Conservation (phyloP, 73 alveolate genomes). For the Paramecium sonneborni region DNA sequence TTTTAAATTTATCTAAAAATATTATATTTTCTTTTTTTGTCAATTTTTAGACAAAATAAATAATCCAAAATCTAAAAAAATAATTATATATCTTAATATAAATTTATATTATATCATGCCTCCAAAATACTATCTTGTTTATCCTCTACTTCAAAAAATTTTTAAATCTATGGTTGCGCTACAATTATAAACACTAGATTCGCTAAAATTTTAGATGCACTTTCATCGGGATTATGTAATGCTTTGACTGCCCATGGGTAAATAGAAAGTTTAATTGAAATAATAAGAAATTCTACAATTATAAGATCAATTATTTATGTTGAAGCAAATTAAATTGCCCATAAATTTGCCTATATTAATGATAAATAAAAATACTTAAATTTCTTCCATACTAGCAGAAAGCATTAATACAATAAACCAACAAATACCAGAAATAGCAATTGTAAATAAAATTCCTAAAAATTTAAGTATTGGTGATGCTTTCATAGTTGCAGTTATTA, state of each 20-base stretch:
- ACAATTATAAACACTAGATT: background rate
- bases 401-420: constrained; percentile 16
- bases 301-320: background rate
- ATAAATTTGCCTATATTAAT: background rate
- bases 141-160: background rate
- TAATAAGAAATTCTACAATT: background rate
- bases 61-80: too few species aligned
- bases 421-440: background rate
- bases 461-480: background rate
- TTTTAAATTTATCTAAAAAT: too few species aligned
- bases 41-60: too few species aligned
- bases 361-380: background rate
- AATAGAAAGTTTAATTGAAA: background rate
- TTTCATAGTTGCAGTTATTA: background rate
- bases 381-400: background rate
- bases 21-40: too few species aligned
- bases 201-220: background rate
- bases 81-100: too few species aligned
- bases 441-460: background rate
- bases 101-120: too few species aligned
- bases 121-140: background rate
- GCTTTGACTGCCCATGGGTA: background rate
- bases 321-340: background rate
- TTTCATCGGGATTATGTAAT: background rate
- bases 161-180: background rate